phyloP scores from a whole-genome alignment of 176 grass and related monocot genomes.

The Juncus inflexus region DNA sequence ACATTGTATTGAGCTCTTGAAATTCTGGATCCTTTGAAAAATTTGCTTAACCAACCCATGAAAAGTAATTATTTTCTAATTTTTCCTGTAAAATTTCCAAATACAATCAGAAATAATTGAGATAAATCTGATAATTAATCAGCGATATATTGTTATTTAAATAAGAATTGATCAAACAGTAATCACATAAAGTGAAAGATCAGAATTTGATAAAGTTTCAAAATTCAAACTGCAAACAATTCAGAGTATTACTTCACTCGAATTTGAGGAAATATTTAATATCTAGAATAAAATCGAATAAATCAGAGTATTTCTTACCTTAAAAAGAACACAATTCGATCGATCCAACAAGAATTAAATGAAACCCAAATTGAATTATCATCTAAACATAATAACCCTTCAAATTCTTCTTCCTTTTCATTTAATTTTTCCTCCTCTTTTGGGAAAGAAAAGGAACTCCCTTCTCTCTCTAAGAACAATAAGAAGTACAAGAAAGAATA shows the following conservation, averaged over 20 bases:
- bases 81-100: neutral
- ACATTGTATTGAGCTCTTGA: slow-evolving; percentile 55
- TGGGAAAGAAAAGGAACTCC: neutral
- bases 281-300: slow-evolving; percentile 1
- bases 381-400: slow-evolving; percentile 8
- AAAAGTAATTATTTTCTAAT: neutral
- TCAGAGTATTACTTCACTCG: too few species aligned
- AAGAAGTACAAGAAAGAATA: slow-evolving; percentile 7
- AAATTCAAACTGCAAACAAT: too few species aligned
- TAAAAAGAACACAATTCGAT: slow-evolving; percentile 10
- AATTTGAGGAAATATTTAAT: neutral
- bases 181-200: neutral
- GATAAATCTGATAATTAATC: neutral
- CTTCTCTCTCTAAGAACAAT: neutral
- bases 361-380: slow-evolving; percentile 20
- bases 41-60: slow-evolving; percentile 76
- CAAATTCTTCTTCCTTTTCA: neutral
- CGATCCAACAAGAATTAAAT: slow-evolving; percentile 3
- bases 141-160: neutral
- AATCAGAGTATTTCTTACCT: slow-evolving; percentile 11
- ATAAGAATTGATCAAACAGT: slow-evolving; percentile 6
- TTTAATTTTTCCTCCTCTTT: neutral
- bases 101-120: too few species aligned
- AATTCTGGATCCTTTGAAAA: slow-evolving; percentile 75
- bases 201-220: too few species aligned